Evolutionary conservation across 257 asterid species (phyloP).

Genomic region (Vinca minor): DNA sequence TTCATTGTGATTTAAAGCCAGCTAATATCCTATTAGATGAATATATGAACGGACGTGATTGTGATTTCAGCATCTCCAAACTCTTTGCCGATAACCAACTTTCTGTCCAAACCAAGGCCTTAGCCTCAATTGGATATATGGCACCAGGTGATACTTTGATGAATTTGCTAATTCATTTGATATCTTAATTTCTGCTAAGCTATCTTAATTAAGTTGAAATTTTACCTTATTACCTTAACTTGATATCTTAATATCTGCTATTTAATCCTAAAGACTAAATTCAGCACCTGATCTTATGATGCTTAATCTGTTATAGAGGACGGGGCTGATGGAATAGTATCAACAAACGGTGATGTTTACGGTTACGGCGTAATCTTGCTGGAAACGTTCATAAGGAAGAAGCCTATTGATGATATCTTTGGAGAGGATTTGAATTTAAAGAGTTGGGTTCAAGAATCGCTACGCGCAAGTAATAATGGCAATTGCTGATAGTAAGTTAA

Average conservation of each 20-base stretch:
- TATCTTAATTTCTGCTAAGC: not conserved
- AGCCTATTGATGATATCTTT: conserved; percentile 3
- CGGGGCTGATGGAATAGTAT: conserved; percentile 1
- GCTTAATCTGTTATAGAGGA: conserved; percentile 2
- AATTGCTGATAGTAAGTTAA: conserved; percentile 3
- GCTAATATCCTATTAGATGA: conserved; percentile 16
- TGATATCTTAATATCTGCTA: too few relatives aligned
- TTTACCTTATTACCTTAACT: too few relatives aligned
- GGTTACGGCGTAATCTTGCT: conserved; percentile 8
- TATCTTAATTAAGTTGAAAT: too few relatives aligned
- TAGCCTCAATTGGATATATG: conserved; percentile 23
- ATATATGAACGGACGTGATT: conserved; percentile 12
- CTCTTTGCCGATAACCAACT: conserved; percentile 11
- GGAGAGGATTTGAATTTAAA: conserved; percentile 6
- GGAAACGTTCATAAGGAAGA: conserved; percentile 2
- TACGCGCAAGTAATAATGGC: not conserved
- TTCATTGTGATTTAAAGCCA: conserved; percentile 21
- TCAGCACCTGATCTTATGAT: not conserved
- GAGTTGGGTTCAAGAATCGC: not conserved
- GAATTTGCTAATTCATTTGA: not conserved
- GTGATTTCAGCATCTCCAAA: conserved; percentile 16
- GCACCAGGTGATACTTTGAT: conserved; percentile 16
- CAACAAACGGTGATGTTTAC: conserved; percentile 8
- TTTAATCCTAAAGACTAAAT: not conserved
- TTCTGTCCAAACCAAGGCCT: conserved; percentile 17